phyloP scores from a whole-genome alignment of 2,329 filamentous ascomycete genomes.

The Colletotrichum sp. region DNA sequence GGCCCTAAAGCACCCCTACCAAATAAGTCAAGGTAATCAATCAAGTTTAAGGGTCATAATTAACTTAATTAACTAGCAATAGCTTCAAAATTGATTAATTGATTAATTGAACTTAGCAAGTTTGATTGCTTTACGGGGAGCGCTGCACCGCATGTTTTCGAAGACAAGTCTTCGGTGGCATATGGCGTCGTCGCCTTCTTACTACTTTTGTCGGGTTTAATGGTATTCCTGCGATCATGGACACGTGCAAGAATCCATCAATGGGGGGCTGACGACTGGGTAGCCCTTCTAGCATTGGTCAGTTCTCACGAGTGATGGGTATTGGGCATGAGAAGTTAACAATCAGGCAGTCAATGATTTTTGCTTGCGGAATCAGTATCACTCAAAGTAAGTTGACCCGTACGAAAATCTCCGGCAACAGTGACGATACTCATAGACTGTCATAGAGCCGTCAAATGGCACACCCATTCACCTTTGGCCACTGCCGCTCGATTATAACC shows the following conservation, averaged over 20 bases:
- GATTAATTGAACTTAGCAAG: no score
- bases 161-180: not conserved
- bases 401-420: not conserved
- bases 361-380: not conserved
- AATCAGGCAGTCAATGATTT: not conserved
- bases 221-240: not conserved
- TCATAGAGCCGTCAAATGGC: not conserved
- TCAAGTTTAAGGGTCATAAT: no score
- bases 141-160: not conserved
- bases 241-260: not conserved
- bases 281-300: not conserved
- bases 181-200: not conserved
- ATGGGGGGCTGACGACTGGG: not conserved
- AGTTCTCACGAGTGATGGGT: not conserved
- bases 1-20: no score
- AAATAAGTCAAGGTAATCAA: no score
- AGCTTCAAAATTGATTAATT: no score
- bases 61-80: no score
- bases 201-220: not conserved
- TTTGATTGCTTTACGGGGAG: no score
- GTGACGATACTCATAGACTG: not conserved
- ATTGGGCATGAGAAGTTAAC: not conserved
- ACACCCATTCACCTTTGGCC: not conserved
- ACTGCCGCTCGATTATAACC: not conserved
- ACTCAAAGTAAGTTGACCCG: not conserved